Evolutionary conservation across 768 basidiomycete genomes (phyloP).

Genomic region (Russula ochroleuca): DNA sequence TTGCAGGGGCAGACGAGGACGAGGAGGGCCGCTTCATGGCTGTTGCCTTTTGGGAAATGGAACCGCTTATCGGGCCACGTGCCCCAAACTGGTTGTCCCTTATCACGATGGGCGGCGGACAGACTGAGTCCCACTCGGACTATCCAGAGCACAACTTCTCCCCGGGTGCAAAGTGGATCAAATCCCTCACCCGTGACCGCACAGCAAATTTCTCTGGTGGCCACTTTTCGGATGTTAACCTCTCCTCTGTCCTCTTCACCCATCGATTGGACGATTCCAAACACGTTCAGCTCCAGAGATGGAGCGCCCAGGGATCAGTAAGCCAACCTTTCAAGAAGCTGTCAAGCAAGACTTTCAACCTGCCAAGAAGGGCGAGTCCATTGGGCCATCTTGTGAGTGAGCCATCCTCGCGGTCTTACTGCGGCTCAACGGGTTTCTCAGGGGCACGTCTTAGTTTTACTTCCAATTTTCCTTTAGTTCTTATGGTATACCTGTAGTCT

Average conservation of each 20-base stretch:
- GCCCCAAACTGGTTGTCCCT: background rate
- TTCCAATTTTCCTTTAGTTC: background rate
- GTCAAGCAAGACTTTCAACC: slow-evolving; percentile 75
- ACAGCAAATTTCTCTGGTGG: slow-evolving; percentile 67
- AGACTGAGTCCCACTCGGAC: slow-evolving; percentile 6
- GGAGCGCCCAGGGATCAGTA: slow-evolving; percentile 84
- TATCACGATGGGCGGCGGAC: slow-evolving; percentile 14
- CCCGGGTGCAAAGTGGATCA: slow-evolving; percentile 36
- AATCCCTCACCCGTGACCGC: slow-evolving; percentile 54
- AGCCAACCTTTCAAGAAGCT: slow-evolving; percentile 87
- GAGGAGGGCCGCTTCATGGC: slow-evolving; percentile 12
- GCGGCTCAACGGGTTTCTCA: slow-evolving; percentile 19
- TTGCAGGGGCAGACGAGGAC: slow-evolving; percentile 8
- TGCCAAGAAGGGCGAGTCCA: slow-evolving; percentile 84
- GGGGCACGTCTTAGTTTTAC: slow-evolving; percentile 19
- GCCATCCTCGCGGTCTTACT: background rate
- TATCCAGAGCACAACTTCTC: slow-evolving; percentile 29
- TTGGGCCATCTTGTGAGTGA: slow-evolving; percentile 88
- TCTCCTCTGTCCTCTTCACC: slow-evolving; percentile 71
- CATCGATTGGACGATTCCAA: slow-evolving; percentile 64
- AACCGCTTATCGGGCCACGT: background rate
- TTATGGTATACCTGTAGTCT: slow-evolving; percentile 44
- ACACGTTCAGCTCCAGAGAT: slow-evolving; percentile 76
- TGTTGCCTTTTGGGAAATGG: background rate
- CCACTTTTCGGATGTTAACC: slow-evolving; percentile 75